Base-by-base conservation (phyloP, 805 yeast genomes). In the Barnettozyma vustinii region DNA sequence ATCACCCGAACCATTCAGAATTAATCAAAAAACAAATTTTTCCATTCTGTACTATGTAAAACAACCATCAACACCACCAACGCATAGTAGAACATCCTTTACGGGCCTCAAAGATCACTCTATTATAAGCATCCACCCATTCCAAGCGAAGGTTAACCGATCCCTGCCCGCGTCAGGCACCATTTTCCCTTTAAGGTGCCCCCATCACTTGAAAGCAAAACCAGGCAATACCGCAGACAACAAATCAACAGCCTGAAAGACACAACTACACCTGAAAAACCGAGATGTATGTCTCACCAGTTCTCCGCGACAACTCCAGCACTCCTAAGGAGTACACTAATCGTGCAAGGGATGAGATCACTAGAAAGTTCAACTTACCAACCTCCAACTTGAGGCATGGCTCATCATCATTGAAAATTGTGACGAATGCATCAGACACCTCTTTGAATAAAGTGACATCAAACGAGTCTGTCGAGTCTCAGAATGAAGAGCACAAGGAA, bases 311-410 rank as follows among this genome's bases (percentile, higher is more conserved):
- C 6, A 52, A 50, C 18, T 44, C 56, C 18, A 45, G 52, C 20
- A 62, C 67, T n/a, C 68, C 69, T 16, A 46, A 54, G 52, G 61
- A 58, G 56, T 65, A 56, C 50, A 61, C 60, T 9, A 57, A 56
- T 25, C 47, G 61, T 30, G 69, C 69, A 23, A 50, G 69, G 36
- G 61, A 56, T 44, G 67, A 65, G 44, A 54, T 65, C n/a, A 52
- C 53, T 12, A 49, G 50, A 30, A 58, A 58, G 47, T 54, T 64
- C 20, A 57, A 56, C 25, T 46, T 57, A 8, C 39, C 54, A 21
- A 21, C 55, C 2, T 19, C 60, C 8, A 53, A 57, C 16, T 50
- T 62, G n/a, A 57, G 47, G 47, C 62, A 64, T 49, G 64, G 65
- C 4, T 56, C 64, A 18, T 56, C 67, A 2, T 65, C 67, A 1